Evolutionary conservation across 1,284 basidiomycete genomes (phyloP).

Genomic region (Polyporus tsugae): DNA sequence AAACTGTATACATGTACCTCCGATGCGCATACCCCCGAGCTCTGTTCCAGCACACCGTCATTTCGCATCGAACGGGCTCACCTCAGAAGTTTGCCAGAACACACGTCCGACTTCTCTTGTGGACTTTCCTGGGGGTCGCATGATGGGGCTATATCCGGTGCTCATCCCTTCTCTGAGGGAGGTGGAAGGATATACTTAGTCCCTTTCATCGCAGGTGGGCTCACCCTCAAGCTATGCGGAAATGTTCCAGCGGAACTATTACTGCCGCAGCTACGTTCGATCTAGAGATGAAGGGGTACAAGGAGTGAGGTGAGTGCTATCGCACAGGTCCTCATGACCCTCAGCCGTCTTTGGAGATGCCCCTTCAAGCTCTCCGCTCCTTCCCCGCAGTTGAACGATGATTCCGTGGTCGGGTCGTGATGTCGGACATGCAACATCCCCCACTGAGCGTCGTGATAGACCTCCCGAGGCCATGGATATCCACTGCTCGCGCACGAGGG

Average conservation of each 20-base stretch:
- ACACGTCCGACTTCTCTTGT: not conserved
- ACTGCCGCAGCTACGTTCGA: constrained; percentile 10
- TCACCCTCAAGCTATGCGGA: constrained; percentile 6
- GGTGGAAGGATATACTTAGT: not conserved
- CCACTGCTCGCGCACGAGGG: not conserved
- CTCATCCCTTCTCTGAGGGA: not conserved
- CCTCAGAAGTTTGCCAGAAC: not conserved
- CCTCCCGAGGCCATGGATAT: not conserved
- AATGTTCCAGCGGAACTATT: constrained; percentile 10
- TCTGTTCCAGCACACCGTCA: not conserved
- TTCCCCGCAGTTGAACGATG: constrained; percentile 9
- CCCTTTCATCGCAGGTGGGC: not conserved
- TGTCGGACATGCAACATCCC: not conserved
- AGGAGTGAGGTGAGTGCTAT: constrained; percentile 14
- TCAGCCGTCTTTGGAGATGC: constrained; percentile 15
- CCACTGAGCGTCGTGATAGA: too few species aligned
- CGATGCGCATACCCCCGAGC: not conserved
- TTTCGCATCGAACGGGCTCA: not conserved
- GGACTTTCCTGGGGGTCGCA: not conserved
- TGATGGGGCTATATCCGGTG: not conserved
- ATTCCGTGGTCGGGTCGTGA: not conserved
- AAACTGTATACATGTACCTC: not conserved
- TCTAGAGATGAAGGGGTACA: constrained; percentile 14
- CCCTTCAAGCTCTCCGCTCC: constrained; percentile 1
- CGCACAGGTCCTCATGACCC: constrained; percentile 4